Conservation (phyloP, 1,139 yeast genomes). For the Tardiomyces digboiensis region DNA sequence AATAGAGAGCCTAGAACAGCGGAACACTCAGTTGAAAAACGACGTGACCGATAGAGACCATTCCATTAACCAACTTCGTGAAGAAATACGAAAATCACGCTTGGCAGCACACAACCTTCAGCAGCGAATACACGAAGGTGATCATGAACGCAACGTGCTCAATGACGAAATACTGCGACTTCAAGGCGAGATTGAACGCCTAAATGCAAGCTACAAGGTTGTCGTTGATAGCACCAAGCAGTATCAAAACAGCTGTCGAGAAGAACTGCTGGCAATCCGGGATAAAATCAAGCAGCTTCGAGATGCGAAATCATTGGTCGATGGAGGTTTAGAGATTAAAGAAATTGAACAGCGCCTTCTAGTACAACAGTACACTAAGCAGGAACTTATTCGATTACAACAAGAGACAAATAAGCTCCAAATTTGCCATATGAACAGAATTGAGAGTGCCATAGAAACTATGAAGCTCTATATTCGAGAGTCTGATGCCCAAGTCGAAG, state of each 20-base stretch:
- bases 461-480: not conserved
- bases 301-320: not conserved
- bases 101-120: too few species aligned
- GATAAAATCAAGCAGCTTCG: not conserved
- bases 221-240: constrained; percentile 13
- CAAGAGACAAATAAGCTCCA: not conserved
- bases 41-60: too few species aligned
- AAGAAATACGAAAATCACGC: too few species aligned
- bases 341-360: constrained; percentile 10
- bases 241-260: constrained; percentile 12
- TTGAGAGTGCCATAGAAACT: not conserved
- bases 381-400: not conserved
- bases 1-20: too few species aligned
- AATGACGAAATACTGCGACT: not conserved
- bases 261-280: constrained; percentile 9
- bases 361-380: constrained; percentile 7
- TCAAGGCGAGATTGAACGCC: constrained; percentile 14
- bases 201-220: constrained; percentile 16
- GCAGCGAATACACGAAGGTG: not conserved
- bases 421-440: not conserved
- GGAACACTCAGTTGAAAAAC: too few species aligned
- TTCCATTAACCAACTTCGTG: too few species aligned
- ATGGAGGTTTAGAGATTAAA: constrained; percentile 7
- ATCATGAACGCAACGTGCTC: not conserved
- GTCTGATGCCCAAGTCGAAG: not conserved